Evolutionary conservation across 148 eudicot species (phyloP).

Genomic region (Tetragonia tetragonoides): DNA sequence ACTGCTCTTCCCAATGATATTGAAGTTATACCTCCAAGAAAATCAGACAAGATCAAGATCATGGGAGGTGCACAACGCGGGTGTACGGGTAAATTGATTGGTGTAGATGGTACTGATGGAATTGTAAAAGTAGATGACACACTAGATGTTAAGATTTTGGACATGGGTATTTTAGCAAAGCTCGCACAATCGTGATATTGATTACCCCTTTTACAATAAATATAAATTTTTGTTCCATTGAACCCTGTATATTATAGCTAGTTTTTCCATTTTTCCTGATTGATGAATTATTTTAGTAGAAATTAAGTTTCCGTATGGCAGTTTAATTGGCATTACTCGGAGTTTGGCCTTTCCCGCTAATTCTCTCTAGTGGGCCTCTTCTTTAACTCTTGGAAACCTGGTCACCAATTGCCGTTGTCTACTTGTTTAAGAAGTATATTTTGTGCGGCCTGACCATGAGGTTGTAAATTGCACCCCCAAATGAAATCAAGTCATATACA

Average conservation of each 20-base stretch:
- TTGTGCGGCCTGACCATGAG: too few species aligned
- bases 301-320: too few species aligned
- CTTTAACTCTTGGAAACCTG: too few species aligned
- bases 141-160: constrained; percentile 88
- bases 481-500: too few species aligned
- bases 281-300: too few species aligned
- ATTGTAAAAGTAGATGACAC: constrained; percentile 89
- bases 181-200: constrained; percentile 42
- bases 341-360: too few species aligned
- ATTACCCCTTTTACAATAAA: neutral
- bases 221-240: constrained; percentile 31
- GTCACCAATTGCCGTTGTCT: too few species aligned
- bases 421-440: too few species aligned
- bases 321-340: too few species aligned
- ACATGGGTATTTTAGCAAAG: constrained; percentile 78
- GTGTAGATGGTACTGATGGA: constrained; percentile 89
- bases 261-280: neutral
- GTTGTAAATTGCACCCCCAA: too few species aligned
- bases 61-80: constrained; percentile 94
- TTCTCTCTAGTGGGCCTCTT: too few species aligned
- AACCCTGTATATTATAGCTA: constrained; percentile 22
- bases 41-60: constrained; percentile 82
- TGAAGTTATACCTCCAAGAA: constrained; percentile 73
- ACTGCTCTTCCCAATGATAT: constrained; percentile 62
- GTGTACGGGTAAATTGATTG: constrained; percentile 79